Percentiles rank a stretch among this genome's conserved stretches.
Conservation (phyloP, 805 yeast species). For the Cyberlindnera meyerae region DNA sequence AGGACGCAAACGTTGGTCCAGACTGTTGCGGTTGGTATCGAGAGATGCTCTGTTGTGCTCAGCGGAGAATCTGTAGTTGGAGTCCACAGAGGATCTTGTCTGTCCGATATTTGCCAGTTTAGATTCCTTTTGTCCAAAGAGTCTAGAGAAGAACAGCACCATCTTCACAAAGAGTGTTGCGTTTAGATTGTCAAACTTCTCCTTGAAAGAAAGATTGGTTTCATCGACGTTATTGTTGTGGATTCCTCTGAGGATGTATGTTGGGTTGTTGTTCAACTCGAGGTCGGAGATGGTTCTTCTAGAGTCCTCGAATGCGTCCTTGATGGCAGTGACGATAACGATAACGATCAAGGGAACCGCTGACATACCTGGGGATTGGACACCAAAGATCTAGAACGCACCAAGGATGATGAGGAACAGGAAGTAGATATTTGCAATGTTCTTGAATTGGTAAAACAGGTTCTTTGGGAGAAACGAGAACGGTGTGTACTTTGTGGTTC, state of each 20-base stretch:
- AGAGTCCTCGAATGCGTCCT: conserved; percentile 80
- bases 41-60: neutral
- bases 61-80: neutral
- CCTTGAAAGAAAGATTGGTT: conserved; percentile 39
- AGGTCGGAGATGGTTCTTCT: conserved; percentile 66
- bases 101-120: conserved; percentile 5
- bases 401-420: conserved; percentile 75
- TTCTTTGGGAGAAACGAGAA: conserved; percentile 84
- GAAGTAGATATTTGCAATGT: conserved; percentile 89
- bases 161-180: conserved; percentile 24
- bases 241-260: conserved; percentile 56
- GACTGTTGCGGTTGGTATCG: conserved; percentile 4
- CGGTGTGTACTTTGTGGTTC: conserved; percentile 95
- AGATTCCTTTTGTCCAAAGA: conserved; percentile 16
- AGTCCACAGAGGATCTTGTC: conserved; percentile 15
- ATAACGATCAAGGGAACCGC: conserved; percentile 79
- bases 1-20: conserved; percentile 1
- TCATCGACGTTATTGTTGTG: conserved; percentile 56
- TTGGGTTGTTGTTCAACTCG: conserved; percentile 70
- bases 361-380: conserved; percentile 67
- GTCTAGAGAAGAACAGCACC: conserved; percentile 17
- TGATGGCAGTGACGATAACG: conserved; percentile 66
- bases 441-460: conserved; percentile 70
- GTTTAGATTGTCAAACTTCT: conserved; percentile 56
- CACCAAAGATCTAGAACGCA: conserved; percentile 72